A percentile compares a stretch with the other conserved stretches of the same genome.
These are phyloP conservation scores for Maudiozyma saulgeensis DNA, from an alignment of 805 yeast genomes.

Conservation along the genomic window DNA sequence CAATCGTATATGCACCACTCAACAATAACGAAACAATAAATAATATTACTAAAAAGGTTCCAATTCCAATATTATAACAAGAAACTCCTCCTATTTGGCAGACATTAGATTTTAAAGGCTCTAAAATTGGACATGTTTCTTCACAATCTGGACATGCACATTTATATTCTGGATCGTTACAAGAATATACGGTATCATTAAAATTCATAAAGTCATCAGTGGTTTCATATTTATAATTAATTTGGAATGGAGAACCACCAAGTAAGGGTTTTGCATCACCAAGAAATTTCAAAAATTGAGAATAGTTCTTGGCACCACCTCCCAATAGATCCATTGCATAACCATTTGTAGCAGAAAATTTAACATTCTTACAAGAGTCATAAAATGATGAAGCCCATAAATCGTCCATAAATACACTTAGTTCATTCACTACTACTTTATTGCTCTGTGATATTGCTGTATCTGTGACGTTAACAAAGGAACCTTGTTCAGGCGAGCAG, in stretches of 20 bases:
- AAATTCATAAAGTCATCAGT: slow-evolving; percentile 9
- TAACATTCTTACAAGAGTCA: slow-evolving; percentile 80
- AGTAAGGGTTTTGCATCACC: slow-evolving; percentile 91
- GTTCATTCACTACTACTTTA: slow-evolving; percentile 61
- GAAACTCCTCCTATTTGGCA: slow-evolving; percentile 59
- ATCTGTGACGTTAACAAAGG: slow-evolving; percentile 58
- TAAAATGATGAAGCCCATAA: slow-evolving; percentile 55
- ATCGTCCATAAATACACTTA: slow-evolving; percentile 52
- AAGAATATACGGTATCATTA: slow-evolving; percentile 28
- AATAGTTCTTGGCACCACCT: slow-evolving; percentile 82
- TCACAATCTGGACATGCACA: slow-evolving; percentile 93
- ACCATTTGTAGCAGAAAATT: slow-evolving; percentile 91
- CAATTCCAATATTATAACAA: slow-evolving; percentile 36
- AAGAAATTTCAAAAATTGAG: slow-evolving; percentile 69
- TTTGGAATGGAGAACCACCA: slow-evolving; percentile 95
- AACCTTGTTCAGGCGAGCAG: slow-evolving; percentile 77
- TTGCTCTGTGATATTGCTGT: slow-evolving; percentile 30
- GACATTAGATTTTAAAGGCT: slow-evolving; percentile 31
- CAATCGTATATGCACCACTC: neutral
- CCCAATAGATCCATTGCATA: slow-evolving; percentile 95
- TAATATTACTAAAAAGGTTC: slow-evolving; percentile 30
- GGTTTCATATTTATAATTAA: slow-evolving; percentile 53
- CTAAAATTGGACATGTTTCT: slow-evolving; percentile 63
- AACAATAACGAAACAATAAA: slow-evolving; percentile 12
- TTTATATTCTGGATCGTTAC: slow-evolving; percentile 54